phyloP scores from a whole-genome alignment of 768 basidiomycete genomes.

The Phlebiopsis gigantea region DNA sequence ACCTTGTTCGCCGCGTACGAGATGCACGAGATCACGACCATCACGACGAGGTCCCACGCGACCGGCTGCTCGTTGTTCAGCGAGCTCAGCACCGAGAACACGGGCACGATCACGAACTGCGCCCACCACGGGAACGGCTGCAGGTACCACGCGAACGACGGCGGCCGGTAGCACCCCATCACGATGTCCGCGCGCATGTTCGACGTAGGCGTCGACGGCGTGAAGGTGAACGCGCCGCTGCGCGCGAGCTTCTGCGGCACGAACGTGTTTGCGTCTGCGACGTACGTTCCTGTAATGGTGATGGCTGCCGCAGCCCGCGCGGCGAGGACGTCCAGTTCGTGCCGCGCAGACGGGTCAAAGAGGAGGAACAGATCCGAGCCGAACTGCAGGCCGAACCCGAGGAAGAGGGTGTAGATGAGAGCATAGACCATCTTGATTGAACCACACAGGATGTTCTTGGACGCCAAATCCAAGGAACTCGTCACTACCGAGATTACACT shows the following conservation, averaged over 20 bases:
- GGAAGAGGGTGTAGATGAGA: conserved; percentile 79
- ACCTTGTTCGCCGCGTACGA: conserved; percentile 77
- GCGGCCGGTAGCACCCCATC: conserved; percentile 68
- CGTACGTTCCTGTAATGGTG: conserved; percentile 61
- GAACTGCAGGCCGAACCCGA: conserved; percentile 82
- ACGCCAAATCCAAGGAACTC: conserved; percentile 78
- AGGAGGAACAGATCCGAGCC: conserved; percentile 78
- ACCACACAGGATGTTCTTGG: conserved; percentile 80
- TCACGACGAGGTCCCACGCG: conserved; percentile 68
- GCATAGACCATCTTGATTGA: conserved; percentile 87
- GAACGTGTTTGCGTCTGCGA: conserved; percentile 43
- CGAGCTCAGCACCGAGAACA: conserved; percentile 67
- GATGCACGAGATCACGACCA: conserved; percentile 80
- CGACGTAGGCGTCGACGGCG: conserved; percentile 53
- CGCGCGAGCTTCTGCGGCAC: conserved; percentile 3
- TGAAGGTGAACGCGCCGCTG: conserved; percentile 60
- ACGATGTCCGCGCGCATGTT: conserved; percentile 41
- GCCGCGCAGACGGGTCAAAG: conserved; percentile 54
- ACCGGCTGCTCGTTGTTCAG: conserved; percentile 76
- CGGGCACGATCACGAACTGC: conserved; percentile 68
- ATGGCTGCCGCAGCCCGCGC: conserved; percentile 43
- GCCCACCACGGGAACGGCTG: conserved; percentile 80
- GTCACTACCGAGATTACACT: conserved; percentile 43
- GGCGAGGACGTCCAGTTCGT: conserved; percentile 48
- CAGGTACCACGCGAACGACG: conserved; percentile 67